Percentiles rank a stretch among this genome's conserved stretches.
phyloP scores from a whole-genome alignment of 805 yeast genomes.

The Candida multigemmis region DNA sequence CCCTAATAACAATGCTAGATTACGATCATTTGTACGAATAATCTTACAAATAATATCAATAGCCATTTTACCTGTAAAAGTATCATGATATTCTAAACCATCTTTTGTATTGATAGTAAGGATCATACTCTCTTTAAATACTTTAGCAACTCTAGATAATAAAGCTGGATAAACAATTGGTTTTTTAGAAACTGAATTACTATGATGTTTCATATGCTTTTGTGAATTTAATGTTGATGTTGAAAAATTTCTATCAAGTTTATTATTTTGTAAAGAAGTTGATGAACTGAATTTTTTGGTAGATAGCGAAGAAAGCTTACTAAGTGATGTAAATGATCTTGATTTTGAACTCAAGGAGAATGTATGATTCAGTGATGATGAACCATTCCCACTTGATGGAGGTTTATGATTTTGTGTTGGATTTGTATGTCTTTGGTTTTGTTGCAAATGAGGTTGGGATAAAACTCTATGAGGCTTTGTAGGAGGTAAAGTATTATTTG shows the following conservation, averaged over 20 bases:
- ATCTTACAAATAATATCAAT: constrained; percentile 84
- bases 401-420: constrained; percentile 6
- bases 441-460: not conserved
- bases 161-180: constrained; percentile 87
- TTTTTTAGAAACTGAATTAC: constrained; percentile 35
- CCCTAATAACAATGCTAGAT: constrained; percentile 80
- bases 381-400: constrained; percentile 8
- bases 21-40: constrained; percentile 84
- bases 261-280: constrained; percentile 16
- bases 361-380: constrained; percentile 18
- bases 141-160: constrained; percentile 73
- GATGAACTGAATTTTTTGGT: constrained; percentile 30
- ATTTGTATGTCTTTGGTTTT: not conserved
- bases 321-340: constrained; percentile 31
- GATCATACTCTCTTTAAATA: constrained; percentile 61
- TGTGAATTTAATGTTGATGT: constrained; percentile 19
- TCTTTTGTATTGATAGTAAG: constrained; percentile 78
- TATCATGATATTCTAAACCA: constrained; percentile 84
- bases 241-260: constrained; percentile 20
- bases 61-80: constrained; percentile 91
- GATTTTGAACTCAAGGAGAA: constrained; percentile 31
- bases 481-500: constrained; percentile 5
- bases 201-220: constrained; percentile 25
- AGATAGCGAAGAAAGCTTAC: constrained; percentile 27
- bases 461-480: constrained; percentile 4